Base-by-base conservation (phyloP, 768 basidiomycete species). In the Macrolepiota fuliginosa region DNA sequence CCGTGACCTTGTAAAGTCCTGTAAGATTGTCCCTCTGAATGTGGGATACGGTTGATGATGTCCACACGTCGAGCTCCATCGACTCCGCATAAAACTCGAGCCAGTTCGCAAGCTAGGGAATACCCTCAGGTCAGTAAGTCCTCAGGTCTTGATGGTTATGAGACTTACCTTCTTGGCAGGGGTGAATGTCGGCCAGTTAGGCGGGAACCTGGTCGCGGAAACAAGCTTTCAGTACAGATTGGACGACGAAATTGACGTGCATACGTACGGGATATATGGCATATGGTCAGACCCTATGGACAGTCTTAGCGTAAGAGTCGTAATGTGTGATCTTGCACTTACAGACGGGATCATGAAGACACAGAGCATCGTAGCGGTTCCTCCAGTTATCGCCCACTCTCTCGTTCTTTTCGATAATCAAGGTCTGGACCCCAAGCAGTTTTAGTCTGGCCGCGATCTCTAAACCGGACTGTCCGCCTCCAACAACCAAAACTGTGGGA, bases 61-160 rank as follows among this genome's bases (percentile, higher is more conserved):
- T 84, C 89, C 87, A 89, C 15, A 86, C 81, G 62, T 87, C 82
- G 42, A 90, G 69, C 56, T 89, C 88, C 45, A 89, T 77, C 3
- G 77, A 68, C 2, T 82, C 75, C 0, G 83, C 86, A 62, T 89
- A 90, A 9, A 72, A 75, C 67, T 90, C 88, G 17, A 89, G 72
- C 84, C 84, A 88, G 62, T 85, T 79, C 0, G 81, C 85, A 19
- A 89, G 77, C 80, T 86, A 7, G 47, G 25, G 1, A 32, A 32
- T 32, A 11, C 12, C 13, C 11, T 54, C 11, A 19, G 25, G 2
- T 25, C 37, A 40, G 27, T 11, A 29, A 0, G 10, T 13, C 15
- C 7, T 59, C 7, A 29, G 17, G 25, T 25, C 15, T 25, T n/a
- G 17, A 10, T 12, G n/a, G 24, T 1, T 22, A 17, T 19, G 13